phyloP scores from a whole-genome alignment of 2,329 filamentous ascomycete species.

The Cercospora berteroae region DNA sequence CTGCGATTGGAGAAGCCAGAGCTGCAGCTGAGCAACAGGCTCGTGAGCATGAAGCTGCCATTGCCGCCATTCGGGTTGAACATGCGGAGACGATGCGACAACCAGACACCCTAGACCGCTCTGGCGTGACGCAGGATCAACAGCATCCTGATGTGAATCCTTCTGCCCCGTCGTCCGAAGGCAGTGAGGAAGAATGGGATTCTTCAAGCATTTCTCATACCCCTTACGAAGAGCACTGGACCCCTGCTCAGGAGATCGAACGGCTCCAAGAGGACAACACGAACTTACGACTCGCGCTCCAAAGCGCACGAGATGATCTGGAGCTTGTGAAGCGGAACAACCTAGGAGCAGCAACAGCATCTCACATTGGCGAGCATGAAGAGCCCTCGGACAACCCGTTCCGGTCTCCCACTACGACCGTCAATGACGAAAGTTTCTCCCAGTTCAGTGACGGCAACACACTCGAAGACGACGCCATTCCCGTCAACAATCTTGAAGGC shows the following conservation, averaged over 20 bases:
- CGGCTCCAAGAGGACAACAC: conserved; percentile 24
- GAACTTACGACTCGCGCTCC: conserved; percentile 15
- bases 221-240: conserved; percentile 16
- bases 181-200: conserved; percentile 18
- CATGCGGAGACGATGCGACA: conserved; percentile 11
- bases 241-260: conserved; percentile 8
- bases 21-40: conserved; percentile 18
- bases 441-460: conserved; percentile 2
- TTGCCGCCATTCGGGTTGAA: conserved; percentile 14
- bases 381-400: conserved; percentile 11
- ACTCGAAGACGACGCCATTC: conserved; percentile 7
- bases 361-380: background rate
- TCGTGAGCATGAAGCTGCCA: conserved; percentile 14
- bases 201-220: conserved; percentile 18
- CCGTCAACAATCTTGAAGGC: conserved; percentile 33
- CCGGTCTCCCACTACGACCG: conserved; percentile 15
- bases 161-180: background rate
- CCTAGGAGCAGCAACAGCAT: background rate
- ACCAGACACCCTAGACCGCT: background rate
- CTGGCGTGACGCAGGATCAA: conserved; percentile 16
- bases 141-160: conserved; percentile 28
- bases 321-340: background rate
- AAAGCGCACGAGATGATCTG: conserved; percentile 18
- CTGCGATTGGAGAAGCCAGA: conserved; percentile 19
- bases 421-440: conserved; percentile 13